Evolutionary conservation across 768 basidiomycete species (phyloP), one percentile per base, ranked within the genome.

Genomic region (Pulveroboletus sp.): DNA sequence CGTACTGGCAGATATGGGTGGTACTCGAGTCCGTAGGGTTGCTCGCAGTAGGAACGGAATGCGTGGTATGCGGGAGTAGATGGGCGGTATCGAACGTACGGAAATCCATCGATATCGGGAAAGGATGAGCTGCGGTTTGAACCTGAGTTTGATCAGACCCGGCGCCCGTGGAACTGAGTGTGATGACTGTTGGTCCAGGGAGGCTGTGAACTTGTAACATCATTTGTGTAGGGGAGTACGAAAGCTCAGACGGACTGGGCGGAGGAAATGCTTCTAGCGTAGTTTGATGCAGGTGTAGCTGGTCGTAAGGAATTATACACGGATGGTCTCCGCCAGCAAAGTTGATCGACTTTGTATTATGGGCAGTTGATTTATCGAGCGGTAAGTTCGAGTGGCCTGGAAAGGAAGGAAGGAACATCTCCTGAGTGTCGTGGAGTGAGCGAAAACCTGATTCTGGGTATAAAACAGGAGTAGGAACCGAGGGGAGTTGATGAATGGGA

Each of bases 1-100:
- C 8, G 9, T 43, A 58, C 21, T n/a, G 21, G 29, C 58, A 62
- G 3, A 6, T 11, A 33, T 54, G 12, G 29, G 24, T 3, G 2
- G 19, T 13, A 10, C 38, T 23, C 9, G 17, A 32, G 13, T 17
- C 43, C 6, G 10, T 3, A n/a, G 12, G 1, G 6, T 21, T 5
- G 23, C 2, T 40, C 10, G 16, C n/a, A 3, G 21, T 16, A 16
- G 38, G 4, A 16, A 12, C 17, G 36, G 17, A 2, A 19, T 5
- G 25, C 14, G 20, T 43, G n/a, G 25, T 2, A 1, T 34, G 43
- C 2, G 17, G 40, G 19, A 16, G 17, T 7, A 39, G 6, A 24
- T 21, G 17, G 3, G 27, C 8, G 1, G 8, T 1, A 3, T 25
- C 3, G 12, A 14, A n/a, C 0, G 2, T 34, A 13, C 44, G 25